A percentile compares a stretch with the other conserved stretches of the same genome.
These are phyloP conservation scores for Agaricus blazei DNA, from an alignment of 768 basidiomycete genomes.

Conservation along the genomic window DNA sequence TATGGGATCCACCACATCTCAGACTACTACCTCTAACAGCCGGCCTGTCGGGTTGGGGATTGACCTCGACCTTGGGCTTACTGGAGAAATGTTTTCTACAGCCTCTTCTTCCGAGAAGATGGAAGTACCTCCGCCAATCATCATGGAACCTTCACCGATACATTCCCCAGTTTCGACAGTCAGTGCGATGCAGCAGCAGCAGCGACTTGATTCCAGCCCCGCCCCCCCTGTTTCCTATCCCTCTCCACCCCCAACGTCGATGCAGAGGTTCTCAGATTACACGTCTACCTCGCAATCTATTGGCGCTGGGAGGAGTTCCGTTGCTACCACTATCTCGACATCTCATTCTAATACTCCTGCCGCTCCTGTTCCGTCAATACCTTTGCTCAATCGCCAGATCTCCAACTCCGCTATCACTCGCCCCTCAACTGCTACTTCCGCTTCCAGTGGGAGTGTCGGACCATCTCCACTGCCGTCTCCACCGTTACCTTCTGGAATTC, in stretches of 20 bases:
- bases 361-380: background rate
- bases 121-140: background rate
- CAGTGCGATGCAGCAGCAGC: no score
- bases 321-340: slow-evolving; percentile 10
- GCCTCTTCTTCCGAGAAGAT: background rate
- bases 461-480: background rate
- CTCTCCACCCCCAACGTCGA: slow-evolving; percentile 3
- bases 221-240: background rate
- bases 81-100: slow-evolving; percentile 7
- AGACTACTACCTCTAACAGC: background rate
- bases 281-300: slow-evolving; percentile 15
- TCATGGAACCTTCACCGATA: background rate
- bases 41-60: slow-evolving; percentile 8
- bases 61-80: slow-evolving; percentile 3
- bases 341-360: slow-evolving; percentile 8
- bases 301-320: slow-evolving; percentile 11
- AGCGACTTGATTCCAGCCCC: background rate
- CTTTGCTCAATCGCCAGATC: background rate
- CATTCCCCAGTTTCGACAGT: background rate
- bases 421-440: background rate
- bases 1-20: background rate
- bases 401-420: background rate
- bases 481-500: background rate
- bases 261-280: background rate
- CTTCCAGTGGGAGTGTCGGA: background rate